These are phyloP conservation scores for Ciborinia camelliae DNA, from an alignment of 2,329 filamentous ascomycete species.

Conservation along the genomic window DNA sequence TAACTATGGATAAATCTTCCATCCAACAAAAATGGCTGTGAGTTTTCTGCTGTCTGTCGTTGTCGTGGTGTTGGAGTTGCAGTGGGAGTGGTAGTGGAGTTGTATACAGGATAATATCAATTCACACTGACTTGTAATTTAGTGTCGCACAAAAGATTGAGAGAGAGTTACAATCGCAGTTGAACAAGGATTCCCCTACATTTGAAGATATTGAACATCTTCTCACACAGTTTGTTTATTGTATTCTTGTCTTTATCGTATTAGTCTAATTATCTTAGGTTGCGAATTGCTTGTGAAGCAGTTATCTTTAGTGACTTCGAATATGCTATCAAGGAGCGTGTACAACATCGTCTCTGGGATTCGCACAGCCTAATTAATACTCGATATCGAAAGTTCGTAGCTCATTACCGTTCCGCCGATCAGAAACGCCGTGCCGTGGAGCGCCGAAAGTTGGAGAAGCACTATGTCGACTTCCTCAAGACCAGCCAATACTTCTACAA, in stretches of 20 bases:
- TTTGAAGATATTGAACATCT: slow-evolving; percentile 46
- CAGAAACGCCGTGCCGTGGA: slow-evolving; percentile 52
- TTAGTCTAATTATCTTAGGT: slow-evolving; percentile 24
- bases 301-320: slow-evolving; percentile 70
- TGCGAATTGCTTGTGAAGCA: slow-evolving; percentile 60
- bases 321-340: slow-evolving; percentile 58
- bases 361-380: slow-evolving; percentile 74
- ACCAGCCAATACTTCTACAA: slow-evolving; percentile 86
- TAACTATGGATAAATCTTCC: slow-evolving; percentile 33
- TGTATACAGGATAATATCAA: too few species aligned
- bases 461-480: slow-evolving; percentile 82
- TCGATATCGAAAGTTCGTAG: slow-evolving; percentile 69
- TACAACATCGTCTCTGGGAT: slow-evolving; percentile 74
- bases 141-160: slow-evolving; percentile 47
- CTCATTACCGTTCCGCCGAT: slow-evolving; percentile 48
- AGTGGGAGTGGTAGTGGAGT: too few species aligned
- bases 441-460: slow-evolving; percentile 74
- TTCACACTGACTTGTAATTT: slow-evolving; percentile 24
- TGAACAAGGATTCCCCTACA: slow-evolving; percentile 45
- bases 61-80: too few species aligned
- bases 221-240: slow-evolving; percentile 32
- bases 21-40: slow-evolving; percentile 51
- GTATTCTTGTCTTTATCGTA: not conserved
- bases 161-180: slow-evolving; percentile 46
- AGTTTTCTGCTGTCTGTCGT: slow-evolving; percentile 33